These are phyloP conservation scores for Microascus cirrosus DNA, from an alignment of 2,329 filamentous ascomycete species.

Conservation along the genomic window DNA sequence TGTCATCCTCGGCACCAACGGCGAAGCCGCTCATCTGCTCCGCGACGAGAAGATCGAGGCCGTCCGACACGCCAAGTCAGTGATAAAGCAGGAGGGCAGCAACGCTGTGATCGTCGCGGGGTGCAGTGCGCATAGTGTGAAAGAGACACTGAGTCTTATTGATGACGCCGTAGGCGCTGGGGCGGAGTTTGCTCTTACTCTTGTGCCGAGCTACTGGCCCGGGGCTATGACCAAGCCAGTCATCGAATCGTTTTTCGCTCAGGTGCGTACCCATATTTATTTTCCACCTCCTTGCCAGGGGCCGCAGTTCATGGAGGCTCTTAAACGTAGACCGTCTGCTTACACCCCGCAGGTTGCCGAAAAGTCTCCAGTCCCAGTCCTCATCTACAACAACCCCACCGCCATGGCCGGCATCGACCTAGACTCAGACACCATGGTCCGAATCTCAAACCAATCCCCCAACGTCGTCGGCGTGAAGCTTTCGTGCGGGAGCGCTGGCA, in stretches of 20 bases:
- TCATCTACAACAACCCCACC: conserved; percentile 14
- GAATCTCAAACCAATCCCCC: conserved; percentile 38
- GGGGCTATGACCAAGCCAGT: conserved; percentile 8
- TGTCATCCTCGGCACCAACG: conserved; percentile 58
- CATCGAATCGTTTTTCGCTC: conserved; percentile 13
- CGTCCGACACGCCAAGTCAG: conserved; percentile 20
- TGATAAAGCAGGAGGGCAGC: conserved; percentile 47
- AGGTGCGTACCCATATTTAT: conserved; percentile 16
- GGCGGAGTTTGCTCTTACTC: conserved; percentile 8
- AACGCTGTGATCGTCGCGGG: conserved; percentile 19
- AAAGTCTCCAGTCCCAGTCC: conserved; percentile 10
- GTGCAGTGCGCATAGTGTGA: conserved; percentile 9
- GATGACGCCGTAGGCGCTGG: conserved; percentile 7
- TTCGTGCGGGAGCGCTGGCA: conserved; percentile 40
- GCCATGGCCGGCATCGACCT: conserved; percentile 13
- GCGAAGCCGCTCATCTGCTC: conserved; percentile 48
- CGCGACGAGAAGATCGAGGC: conserved; percentile 7
- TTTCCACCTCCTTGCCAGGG: neutral
- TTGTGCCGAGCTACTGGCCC: conserved; percentile 10
- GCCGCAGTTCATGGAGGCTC: neutral
- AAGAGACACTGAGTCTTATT: conserved; percentile 8
- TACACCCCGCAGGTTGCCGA: conserved; percentile 7
- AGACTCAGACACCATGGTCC: conserved; percentile 10
- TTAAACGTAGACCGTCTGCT: neutral
- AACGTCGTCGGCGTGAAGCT: conserved; percentile 50